Evolutionary conservation across 2,329 filamentous ascomycete species (phyloP).

Genomic region (Fusarium luffae): DNA sequence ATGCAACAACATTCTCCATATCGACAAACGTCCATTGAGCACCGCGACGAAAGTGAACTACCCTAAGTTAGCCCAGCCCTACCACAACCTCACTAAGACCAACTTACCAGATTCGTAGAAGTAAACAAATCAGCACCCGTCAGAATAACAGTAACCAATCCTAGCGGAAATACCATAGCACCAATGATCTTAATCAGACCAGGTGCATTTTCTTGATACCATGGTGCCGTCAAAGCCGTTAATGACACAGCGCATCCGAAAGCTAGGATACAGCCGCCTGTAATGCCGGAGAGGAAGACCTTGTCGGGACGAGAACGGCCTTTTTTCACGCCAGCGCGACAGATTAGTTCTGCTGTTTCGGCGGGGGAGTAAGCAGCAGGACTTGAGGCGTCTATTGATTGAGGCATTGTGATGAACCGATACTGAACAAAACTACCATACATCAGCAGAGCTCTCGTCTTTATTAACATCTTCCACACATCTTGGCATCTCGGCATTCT

Average conservation of each 20-base stretch:
- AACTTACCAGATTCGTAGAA: conserved; percentile 36
- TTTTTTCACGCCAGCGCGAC: conserved; percentile 36
- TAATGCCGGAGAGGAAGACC: conserved; percentile 36
- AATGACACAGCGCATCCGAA: conserved; percentile 42
- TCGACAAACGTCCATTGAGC: conserved; percentile 31
- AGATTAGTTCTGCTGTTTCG: conserved; percentile 41
- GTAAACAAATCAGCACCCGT: conserved; percentile 40
- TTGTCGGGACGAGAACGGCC: conserved; percentile 38
- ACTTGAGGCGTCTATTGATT: conserved; percentile 8
- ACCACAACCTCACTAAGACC: rapidly evolving
- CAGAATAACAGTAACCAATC: conserved; percentile 37
- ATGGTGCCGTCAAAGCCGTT: conserved; percentile 36
- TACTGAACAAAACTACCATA: too few relatives aligned
- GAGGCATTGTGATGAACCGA: neutral
- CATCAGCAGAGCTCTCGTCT: neutral
- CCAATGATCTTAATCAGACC: conserved; percentile 38
- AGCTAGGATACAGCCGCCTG: conserved; percentile 31
- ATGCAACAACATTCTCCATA: conserved; percentile 43
- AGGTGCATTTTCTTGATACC: conserved; percentile 42
- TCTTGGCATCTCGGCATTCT: conserved; percentile 6
- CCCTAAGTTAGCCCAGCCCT: neutral
- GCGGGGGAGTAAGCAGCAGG: conserved; percentile 37
- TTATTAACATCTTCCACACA: neutral
- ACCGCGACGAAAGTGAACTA: conserved; percentile 42
- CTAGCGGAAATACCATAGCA: conserved; percentile 38